Evolutionary conservation across 2,329 filamentous ascomycete genomes (phyloP).

Genomic region (Alternaria alternata): DNA sequence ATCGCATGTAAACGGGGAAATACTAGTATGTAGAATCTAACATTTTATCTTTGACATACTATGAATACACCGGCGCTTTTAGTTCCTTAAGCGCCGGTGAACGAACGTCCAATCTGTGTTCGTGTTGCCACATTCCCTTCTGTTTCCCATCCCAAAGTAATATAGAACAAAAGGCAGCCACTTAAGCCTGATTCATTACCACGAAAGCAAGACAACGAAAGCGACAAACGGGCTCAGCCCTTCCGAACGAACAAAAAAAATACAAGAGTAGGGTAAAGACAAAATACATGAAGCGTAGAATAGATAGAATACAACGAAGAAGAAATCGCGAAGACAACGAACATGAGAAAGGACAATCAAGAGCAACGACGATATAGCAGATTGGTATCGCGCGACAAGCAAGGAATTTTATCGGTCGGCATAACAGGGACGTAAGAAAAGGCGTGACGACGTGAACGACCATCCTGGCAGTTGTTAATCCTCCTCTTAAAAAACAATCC

Average conservation of each 20-base stretch:
- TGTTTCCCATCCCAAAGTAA: not conserved
- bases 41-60: not conserved
- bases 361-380: not conserved
- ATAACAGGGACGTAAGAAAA: constrained; percentile 6
- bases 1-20: too few species aligned
- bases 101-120: constrained; percentile 5
- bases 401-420: constrained; percentile 6
- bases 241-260: not conserved
- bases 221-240: not conserved
- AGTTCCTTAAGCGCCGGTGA: not conserved
- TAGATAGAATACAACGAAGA: not conserved
- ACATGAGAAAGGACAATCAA: not conserved
- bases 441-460: constrained; percentile 8
- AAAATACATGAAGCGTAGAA: constrained; percentile 8
- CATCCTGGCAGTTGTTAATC: not conserved
- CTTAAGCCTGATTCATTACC: not conserved
- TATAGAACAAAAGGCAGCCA: not conserved
- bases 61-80: not conserved
- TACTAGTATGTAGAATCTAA: not conserved
- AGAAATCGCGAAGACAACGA: not conserved
- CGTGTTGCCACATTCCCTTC: not conserved
- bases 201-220: not conserved
- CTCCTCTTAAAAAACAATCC: not conserved
- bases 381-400: constrained; percentile 16
- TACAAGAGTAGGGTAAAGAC: not conserved